Evolutionary conservation across 2,329 filamentous ascomycete genomes (phyloP).

Genomic region (Paradendryphiella salina): DNA sequence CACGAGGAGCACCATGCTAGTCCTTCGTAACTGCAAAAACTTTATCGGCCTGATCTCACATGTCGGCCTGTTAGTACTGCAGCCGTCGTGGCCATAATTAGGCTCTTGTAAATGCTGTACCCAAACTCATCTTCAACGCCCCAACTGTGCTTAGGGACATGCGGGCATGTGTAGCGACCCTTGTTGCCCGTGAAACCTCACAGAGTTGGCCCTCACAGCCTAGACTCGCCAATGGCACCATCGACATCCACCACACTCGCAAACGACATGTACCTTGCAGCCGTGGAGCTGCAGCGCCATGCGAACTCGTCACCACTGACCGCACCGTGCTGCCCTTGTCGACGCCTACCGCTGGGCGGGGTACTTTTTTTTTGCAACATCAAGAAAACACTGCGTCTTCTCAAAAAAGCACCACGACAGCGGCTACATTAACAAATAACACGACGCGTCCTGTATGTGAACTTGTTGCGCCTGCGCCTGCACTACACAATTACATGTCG

Average conservation of each 20-base stretch:
- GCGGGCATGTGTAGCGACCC: neutral
- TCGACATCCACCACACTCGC: slow-evolving; percentile 15
- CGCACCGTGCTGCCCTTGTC: slow-evolving; percentile 12
- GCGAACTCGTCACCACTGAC: slow-evolving; percentile 9
- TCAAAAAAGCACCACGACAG: slow-evolving; percentile 15
- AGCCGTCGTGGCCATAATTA: neutral
- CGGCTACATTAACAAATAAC: neutral
- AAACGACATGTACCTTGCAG: slow-evolving; percentile 22
- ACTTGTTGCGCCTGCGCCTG: neutral
- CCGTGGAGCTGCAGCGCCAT: slow-evolving; percentile 11
- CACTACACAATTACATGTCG: neutral
- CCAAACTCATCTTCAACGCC: too few relatives aligned
- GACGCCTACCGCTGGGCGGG: slow-evolving; percentile 8
- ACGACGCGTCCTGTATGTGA: slow-evolving; percentile 1
- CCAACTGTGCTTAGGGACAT: too few relatives aligned
- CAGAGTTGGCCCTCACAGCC: slow-evolving; percentile 12
- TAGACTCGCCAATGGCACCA: slow-evolving; percentile 16
- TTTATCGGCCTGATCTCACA: slow-evolving; percentile 4
- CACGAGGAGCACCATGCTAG: neutral
- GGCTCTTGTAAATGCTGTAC: neutral
- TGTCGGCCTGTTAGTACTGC: neutral
- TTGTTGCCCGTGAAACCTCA: slow-evolving; percentile 11
- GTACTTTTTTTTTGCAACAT: neutral
- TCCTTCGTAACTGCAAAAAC: slow-evolving; percentile 13
- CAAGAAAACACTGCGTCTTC: slow-evolving; percentile 11